Evolutionary conservation across 1,139 yeast species (phyloP).

Genomic region (Geotrichum cucujoidarum): DNA sequence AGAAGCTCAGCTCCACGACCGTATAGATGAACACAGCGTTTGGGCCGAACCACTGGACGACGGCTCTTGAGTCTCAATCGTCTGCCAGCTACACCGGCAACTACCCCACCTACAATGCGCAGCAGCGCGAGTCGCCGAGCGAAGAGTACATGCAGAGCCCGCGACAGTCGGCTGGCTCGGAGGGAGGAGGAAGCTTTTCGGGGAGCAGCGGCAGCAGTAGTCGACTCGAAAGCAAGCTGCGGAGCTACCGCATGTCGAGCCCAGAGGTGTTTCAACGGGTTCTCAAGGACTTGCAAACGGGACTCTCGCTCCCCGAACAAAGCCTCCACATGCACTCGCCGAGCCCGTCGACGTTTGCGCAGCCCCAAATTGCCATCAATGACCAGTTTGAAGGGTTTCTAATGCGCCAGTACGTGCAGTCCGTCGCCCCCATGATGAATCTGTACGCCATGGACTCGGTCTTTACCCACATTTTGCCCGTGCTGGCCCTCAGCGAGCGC

Average conservation of each 20-base stretch:
- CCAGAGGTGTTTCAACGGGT: constrained; percentile 11
- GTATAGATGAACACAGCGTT: not conserved
- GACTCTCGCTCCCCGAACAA: not conserved
- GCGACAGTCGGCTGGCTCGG: not conserved
- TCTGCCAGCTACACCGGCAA: not conserved
- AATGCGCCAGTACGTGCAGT: constrained; percentile 14
- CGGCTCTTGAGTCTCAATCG: not conserved
- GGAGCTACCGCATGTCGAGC: constrained; percentile 9
- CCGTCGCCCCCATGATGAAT: constrained; percentile 18
- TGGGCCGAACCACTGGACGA: constrained; percentile 5
- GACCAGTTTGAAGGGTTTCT: constrained; percentile 18
- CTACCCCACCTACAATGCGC: not conserved
- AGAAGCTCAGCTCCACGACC: no score
- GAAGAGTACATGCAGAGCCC: not conserved
- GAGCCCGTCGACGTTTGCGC: not conserved
- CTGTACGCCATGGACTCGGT: constrained; percentile 13
- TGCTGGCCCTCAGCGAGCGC: constrained; percentile 16
- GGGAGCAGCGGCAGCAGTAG: constrained; percentile 1
- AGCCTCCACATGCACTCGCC: not conserved
- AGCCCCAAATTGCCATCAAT: not conserved
- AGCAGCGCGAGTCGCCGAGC: not conserved
- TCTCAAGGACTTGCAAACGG: not conserved
- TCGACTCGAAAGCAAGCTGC: constrained; percentile 6
- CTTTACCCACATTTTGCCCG: constrained; percentile 16
- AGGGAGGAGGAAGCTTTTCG: no score